Percentiles rank a stretch among this genome's conserved stretches.
These are phyloP conservation scores for Bremia lactucae DNA, from an alignment of 352 stramenopile genomes.

Conservation along the genomic window DNA sequence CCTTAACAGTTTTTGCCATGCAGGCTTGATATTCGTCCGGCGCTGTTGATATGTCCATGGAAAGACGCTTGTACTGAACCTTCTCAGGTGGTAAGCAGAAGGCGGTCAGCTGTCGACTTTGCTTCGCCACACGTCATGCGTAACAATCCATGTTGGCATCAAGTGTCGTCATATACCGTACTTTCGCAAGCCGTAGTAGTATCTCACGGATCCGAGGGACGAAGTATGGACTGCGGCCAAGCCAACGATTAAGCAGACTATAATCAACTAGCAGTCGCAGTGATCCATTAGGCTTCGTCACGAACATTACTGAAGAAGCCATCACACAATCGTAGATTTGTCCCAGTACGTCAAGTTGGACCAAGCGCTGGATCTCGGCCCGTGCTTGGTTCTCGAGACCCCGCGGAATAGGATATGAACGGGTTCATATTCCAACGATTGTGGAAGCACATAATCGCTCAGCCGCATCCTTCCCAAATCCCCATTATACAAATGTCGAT, in stretches of 20 bases:
- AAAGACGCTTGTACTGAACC: conserved; percentile 3
- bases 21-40: conserved; percentile 5
- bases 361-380: too few species aligned
- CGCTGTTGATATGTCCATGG: conserved; percentile 5
- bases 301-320: too few species aligned
- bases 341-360: too few species aligned
- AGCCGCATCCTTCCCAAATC: too few species aligned
- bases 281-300: neutral
- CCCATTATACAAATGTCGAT: too few species aligned
- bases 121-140: neutral
- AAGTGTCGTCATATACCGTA: conserved; percentile 1
- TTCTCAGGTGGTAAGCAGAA: conserved; percentile 3
- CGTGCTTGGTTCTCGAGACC: too few species aligned
- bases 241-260: neutral
- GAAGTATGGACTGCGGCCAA: too few species aligned
- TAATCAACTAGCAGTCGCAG: conserved; percentile 2
- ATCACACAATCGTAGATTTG: too few species aligned
- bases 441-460: too few species aligned
- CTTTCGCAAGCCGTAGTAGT: neutral
- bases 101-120: neutral
- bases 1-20: conserved; percentile 1
- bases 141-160: conserved; percentile 6
- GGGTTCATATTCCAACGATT: too few species aligned
- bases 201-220: conserved; percentile 1
- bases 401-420: too few species aligned